Evolutionary conservation across 1,284 basidiomycete genomes (phyloP).

Genomic region (Athelia sp.): DNA sequence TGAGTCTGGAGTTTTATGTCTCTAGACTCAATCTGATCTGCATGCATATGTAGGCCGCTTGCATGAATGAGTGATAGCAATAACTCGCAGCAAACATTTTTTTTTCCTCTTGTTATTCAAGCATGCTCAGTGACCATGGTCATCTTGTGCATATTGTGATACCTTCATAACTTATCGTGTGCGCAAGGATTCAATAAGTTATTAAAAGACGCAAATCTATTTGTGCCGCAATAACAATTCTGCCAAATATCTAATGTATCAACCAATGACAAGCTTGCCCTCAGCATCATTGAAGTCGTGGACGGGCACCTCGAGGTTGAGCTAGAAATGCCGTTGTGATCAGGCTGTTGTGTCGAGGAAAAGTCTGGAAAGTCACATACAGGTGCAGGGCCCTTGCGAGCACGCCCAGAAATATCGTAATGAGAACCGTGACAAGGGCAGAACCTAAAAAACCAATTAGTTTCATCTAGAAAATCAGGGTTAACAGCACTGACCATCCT

Average conservation of each 20-base stretch:
- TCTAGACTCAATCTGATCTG: too few relatives aligned
- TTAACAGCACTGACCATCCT: slow-evolving; percentile 66
- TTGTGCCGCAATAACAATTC: slow-evolving; percentile 18
- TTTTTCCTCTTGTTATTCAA: too few relatives aligned
- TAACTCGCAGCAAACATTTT: too few relatives aligned
- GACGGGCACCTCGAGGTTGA: slow-evolving; percentile 91
- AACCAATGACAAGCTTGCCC: slow-evolving; percentile 90
- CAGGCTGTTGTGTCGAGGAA: too few relatives aligned
- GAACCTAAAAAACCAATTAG: slow-evolving; percentile 51
- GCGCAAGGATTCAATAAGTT: not conserved
- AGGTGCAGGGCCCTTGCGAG: slow-evolving; percentile 92
- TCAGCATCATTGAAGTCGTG: slow-evolving; percentile 88
- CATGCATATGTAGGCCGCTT: too few relatives aligned
- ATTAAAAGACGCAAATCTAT: slow-evolving; percentile 5
- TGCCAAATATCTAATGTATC: slow-evolving; percentile 25
- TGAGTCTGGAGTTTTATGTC: too few relatives aligned
- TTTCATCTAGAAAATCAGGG: slow-evolving; percentile 9
- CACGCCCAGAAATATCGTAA: slow-evolving; percentile 94
- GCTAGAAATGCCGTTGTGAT: too few relatives aligned
- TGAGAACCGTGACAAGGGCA: slow-evolving; percentile 98
- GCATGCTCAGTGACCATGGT: too few relatives aligned
- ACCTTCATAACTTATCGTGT: too few relatives aligned
- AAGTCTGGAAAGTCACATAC: slow-evolving; percentile 38
- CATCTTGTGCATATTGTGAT: too few relatives aligned
- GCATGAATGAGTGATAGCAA: too few relatives aligned